These are phyloP conservation scores for Microstroma glucosiphilum DNA, from an alignment of 1,284 basidiomycete genomes.

Conservation along the genomic window DNA sequence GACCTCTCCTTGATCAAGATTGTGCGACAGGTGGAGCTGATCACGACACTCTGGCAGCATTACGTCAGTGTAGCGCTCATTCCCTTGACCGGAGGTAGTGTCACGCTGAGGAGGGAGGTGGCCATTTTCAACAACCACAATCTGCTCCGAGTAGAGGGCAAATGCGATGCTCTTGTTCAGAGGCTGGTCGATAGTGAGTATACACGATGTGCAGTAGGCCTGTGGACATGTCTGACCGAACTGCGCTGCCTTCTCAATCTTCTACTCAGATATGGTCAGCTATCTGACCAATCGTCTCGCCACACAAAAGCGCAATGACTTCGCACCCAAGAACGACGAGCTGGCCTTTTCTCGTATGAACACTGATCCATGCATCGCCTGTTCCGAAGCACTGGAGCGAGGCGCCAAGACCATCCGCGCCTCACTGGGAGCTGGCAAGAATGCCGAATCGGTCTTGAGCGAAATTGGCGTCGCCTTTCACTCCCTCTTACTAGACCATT, in stretches of 20 bases:
- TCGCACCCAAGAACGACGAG: constrained; percentile 79
- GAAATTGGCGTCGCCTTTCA: constrained; percentile 94
- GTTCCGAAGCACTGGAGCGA: constrained; percentile 76
- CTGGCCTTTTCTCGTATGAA: constrained; percentile 87
- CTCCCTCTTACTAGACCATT: constrained; percentile 82
- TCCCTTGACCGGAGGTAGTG: constrained; percentile 76
- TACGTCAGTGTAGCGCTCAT: constrained; percentile 86
- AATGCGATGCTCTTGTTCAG: constrained; percentile 75
- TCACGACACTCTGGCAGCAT: constrained; percentile 93
- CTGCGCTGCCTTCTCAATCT: no score
- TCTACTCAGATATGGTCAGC: constrained; percentile 47
- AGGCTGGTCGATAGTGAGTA: constrained; percentile 74
- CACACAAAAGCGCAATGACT: constrained; percentile 94
- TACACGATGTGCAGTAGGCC: no score
- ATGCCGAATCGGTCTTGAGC: constrained; percentile 80
- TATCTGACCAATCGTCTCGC: constrained; percentile 62
- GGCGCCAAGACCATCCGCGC: constrained; percentile 68
- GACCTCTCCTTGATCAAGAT: constrained; percentile 58
- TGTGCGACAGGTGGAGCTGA: constrained; percentile 73
- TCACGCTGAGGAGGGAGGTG: constrained; percentile 88
- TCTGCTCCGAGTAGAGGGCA: constrained; percentile 77
- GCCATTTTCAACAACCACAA: constrained; percentile 84
- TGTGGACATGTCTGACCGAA: background rate
- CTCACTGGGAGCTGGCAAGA: constrained; percentile 61
- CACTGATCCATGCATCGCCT: constrained; percentile 86